Base-by-base conservation (phyloP, 2,329 filamentous ascomycete species). In the Xylaria sp. region DNA sequence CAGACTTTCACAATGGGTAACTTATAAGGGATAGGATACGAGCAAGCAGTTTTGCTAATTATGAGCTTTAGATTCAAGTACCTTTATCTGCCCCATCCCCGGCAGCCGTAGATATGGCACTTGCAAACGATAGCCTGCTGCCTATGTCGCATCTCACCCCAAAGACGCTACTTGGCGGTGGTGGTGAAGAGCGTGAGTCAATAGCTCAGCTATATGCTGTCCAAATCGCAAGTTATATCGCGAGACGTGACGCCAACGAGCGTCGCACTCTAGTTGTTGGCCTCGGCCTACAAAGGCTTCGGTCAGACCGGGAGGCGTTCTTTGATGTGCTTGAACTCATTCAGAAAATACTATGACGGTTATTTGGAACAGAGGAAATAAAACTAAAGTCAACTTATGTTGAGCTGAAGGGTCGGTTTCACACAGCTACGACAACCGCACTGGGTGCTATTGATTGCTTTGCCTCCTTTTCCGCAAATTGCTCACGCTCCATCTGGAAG, bases 1-100 rank as follows among this genome's bases (percentile, higher is more conserved):
- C 6, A 88, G 91, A 67, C 82, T 98, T 56, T 92, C 93, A 23
- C 96, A 98, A 85, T 99, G 96, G 96, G 94, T 97, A 84, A 63
- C 28, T 28, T n/a, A 4, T 2, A 23, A 20, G 4, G 40, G 40
- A 5, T 3, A 33, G 33, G 40, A 13, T 44, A 49, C n/a, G 13
- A 44, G 28, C 31, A 20, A 7, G 42, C 28, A 28, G 28, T 28
- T 44, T 17, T 42, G 58, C 33, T 67, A n/a, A 70, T 59, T 36
- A 69, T 10, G 59, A 56, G 44, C 28, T 63, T 38, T 57, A 94
- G 91, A 87, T 94, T 23, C 92, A 96, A 83, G 92, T 97, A 0
- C 92, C 93, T 0, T 86, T 97, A 26, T 87, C 88, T n/a, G 86
- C 88, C 33, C 86, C 90, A 0, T 89, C 90, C 3, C 84, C 89